Base-by-base conservation (phyloP, 2,329 filamentous ascomycete genomes). In the Gnomoniopsis smithogilvyi region DNA sequence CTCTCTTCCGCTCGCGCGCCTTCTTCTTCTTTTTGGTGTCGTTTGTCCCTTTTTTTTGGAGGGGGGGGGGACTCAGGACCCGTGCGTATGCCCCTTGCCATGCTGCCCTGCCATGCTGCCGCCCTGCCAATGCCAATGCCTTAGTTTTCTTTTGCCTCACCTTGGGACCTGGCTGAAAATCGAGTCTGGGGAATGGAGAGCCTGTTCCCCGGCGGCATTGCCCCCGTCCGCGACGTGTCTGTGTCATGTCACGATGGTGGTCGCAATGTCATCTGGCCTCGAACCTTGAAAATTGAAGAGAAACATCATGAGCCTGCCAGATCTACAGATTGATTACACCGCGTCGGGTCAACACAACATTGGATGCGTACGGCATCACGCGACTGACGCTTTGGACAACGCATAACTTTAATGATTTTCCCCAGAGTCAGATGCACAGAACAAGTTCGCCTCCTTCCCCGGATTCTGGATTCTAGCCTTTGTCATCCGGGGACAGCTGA, bases 191-290 rank as follows among this genome's bases (percentile, higher is more conserved):
- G 24, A 52, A 33, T 52, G 21, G 33, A 55, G 8, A 46, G 43
- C 60, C 57, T 59, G 51, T 56, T 59, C 56, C 60, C 60, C 60
- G 53, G 57, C 53, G 45, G 54, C 51, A 41, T 4, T 30, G 26
- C 26, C 26, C 26, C 4, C 4, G 26, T 30, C 26, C 26, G 26
- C 8, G 26, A 4, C 26, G 26, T 30, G 58, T 43, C 46, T 50
- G 45, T 50, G 57, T 53, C 50, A 53, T 59, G 60, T 62, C 60
- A 62, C 60, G 57, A 57, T 61, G 59, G 56, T 30, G 26, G 17
- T n/a, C 11, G 17, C 36, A n/a, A 12, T 45, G 41, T 19, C 15
- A 17, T 45, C 17, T n/a, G 36, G 14, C 14, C 36, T 56, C 56
- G 41, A 22, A n/a, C 21, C 2, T 7, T 14, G 1, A 21, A 55